phyloP scores from a whole-genome alignment of 768 basidiomycete genomes.

The Tylopilus rubrobrunneus region DNA sequence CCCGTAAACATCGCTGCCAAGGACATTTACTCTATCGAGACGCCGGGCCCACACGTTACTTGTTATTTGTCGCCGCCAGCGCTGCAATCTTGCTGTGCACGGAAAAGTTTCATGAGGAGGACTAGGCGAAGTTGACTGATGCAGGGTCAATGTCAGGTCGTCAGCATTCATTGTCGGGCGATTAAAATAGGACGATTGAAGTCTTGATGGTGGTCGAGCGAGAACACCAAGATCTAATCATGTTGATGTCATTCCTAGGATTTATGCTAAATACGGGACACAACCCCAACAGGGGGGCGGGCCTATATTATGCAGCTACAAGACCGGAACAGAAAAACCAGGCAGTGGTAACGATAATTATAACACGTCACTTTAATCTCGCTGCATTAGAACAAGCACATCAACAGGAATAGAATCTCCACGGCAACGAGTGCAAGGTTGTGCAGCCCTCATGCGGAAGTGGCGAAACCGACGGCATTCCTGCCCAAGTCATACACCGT shows the following conservation, averaged over 20 bases:
- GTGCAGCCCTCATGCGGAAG: slow-evolving; percentile 27
- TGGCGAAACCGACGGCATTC: slow-evolving; percentile 83
- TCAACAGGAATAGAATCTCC: background rate
- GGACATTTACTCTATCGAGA: slow-evolving; percentile 67
- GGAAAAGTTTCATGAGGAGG: slow-evolving; percentile 3
- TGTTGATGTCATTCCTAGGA: background rate
- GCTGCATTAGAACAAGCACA: slow-evolving; percentile 11
- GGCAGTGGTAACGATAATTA: background rate
- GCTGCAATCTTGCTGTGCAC: slow-evolving; percentile 23
- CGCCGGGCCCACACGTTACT: slow-evolving; percentile 27
- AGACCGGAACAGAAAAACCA: background rate
- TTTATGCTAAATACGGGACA: background rate
- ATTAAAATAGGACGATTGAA: background rate
- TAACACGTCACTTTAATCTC: background rate
- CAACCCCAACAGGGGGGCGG: background rate
- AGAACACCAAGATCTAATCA: background rate
- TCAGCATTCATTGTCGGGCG: slow-evolving; percentile 13
- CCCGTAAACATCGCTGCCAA: slow-evolving; percentile 57
- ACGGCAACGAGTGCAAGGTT: background rate
- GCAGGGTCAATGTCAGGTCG: background rate
- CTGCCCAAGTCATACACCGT: slow-evolving; percentile 83
- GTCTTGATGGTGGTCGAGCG: background rate
- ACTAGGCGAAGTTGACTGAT: slow-evolving; percentile 2
- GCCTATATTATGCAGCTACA: background rate
- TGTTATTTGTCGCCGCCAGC: slow-evolving; percentile 19